These are phyloP conservation scores for Mortierella sp. DNA, from an alignment of 371 early-diverging fungal genomes.

Conservation along the genomic window DNA sequence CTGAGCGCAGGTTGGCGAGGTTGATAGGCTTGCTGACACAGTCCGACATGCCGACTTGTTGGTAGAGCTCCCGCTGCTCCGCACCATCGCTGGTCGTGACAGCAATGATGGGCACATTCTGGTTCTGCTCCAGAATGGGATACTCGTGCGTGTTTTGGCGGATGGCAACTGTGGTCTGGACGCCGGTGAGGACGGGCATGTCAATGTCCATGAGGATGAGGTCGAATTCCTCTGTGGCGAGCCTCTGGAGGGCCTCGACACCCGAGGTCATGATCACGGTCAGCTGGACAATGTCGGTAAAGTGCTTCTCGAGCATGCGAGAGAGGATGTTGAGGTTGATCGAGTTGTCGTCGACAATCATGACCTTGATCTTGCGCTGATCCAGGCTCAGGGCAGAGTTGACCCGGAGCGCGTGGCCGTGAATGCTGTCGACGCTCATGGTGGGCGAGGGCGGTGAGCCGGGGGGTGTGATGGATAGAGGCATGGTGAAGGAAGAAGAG, in stretches of 20 bases:
- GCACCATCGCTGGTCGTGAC: slow-evolving; percentile 67
- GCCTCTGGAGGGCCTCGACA: slow-evolving; percentile 59
- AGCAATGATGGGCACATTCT: slow-evolving; percentile 72
- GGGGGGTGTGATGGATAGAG: slow-evolving; percentile 40
- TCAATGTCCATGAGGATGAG: slow-evolving; percentile 75
- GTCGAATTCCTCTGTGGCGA: slow-evolving; percentile 62
- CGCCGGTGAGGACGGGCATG: slow-evolving; percentile 71
- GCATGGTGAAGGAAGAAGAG: slow-evolving; percentile 14
- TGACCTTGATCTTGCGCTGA: slow-evolving; percentile 33
- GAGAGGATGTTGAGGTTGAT: slow-evolving; percentile 67
- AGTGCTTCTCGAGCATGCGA: slow-evolving; percentile 61
- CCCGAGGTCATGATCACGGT: slow-evolving; percentile 57
- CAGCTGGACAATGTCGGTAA: slow-evolving; percentile 58
- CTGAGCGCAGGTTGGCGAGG: slow-evolving; percentile 31
- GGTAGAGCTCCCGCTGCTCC: slow-evolving; percentile 42
- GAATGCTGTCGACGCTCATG: slow-evolving; percentile 41
- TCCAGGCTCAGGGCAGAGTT: slow-evolving; percentile 5
- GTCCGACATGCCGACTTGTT: slow-evolving; percentile 42
- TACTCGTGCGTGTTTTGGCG: slow-evolving; percentile 54
- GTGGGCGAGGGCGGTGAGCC: slow-evolving; percentile 48
- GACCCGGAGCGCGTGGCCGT: slow-evolving; percentile 12
- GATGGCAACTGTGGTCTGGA: slow-evolving; percentile 65
- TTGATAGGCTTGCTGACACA: slow-evolving; percentile 54
- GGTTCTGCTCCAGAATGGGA: slow-evolving; percentile 62
- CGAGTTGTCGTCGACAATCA: slow-evolving; percentile 71